phyloP scores from a whole-genome alignment of 2,329 filamentous ascomycete genomes.

The Ophiocordyceps camponoti-floridani region DNA sequence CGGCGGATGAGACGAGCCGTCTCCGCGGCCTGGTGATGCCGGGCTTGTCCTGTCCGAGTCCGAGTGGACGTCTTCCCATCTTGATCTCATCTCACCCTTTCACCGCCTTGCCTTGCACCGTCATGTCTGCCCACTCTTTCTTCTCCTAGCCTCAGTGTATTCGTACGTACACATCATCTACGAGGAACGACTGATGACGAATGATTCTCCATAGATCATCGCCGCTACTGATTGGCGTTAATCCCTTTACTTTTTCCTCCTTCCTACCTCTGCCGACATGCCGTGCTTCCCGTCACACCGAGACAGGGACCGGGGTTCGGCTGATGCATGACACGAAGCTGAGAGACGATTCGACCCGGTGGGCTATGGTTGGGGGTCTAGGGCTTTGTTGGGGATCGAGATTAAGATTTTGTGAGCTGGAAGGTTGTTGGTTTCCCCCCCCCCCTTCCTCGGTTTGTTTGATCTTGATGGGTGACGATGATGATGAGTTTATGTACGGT shows the following conservation, averaged over 20 bases:
- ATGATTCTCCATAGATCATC: conserved; percentile 6
- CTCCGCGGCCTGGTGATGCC: neutral
- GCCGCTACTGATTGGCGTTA: conserved; percentile 5
- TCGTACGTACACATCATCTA: too few relatives aligned
- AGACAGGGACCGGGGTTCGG: neutral
- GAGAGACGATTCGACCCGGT: too few relatives aligned
- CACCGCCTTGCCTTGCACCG: neutral
- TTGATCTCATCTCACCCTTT: too few relatives aligned
- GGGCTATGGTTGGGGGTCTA: too few relatives aligned
- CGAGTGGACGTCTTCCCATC: too few relatives aligned
- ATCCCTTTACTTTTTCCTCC: neutral
- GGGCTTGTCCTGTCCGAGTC: neutral
- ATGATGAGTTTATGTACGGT: too few relatives aligned
- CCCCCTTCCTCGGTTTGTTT: too few relatives aligned
- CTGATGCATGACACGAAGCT: neutral
- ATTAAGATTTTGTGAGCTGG: too few relatives aligned
- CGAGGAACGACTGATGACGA: conserved; percentile 4
- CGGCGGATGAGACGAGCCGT: neutral
- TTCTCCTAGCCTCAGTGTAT: too few relatives aligned
- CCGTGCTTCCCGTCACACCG: neutral
- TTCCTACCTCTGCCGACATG: neutral
- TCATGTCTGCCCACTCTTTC: neutral
- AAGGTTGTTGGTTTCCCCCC: too few relatives aligned
- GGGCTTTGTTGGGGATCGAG: too few relatives aligned
- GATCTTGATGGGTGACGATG: too few relatives aligned